Base-by-base conservation (phyloP, 2,329 filamentous ascomycete genomes). In the Diaporthe velutina region DNA sequence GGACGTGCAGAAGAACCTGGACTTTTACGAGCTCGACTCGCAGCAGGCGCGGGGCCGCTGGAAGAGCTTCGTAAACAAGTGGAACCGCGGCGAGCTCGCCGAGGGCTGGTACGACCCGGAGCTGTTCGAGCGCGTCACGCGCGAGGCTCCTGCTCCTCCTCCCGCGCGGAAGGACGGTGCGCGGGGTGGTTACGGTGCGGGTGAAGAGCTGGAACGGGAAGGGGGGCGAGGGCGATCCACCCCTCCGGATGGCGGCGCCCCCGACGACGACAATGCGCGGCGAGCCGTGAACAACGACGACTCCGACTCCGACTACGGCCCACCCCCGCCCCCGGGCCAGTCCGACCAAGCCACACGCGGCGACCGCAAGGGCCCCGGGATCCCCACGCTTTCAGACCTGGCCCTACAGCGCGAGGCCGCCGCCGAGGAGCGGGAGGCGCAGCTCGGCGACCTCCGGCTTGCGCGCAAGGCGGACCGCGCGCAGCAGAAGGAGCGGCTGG, bases 31-130 rank as follows among this genome's bases (percentile, higher is more conserved):
- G 13, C 86, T 98, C 78, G 89, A 91, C 73, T 92, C 95, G 77
- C 89, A 90, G n/a, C 96, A 98, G 82, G 84, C 92, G 0, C 93
- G 89, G 77, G 95, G 96, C 1, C 88, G 96, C 73, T 99, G 96
- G 95, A 98, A 98, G 88, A 96, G 95, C 82, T 99, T 98, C 80
- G 83, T 96, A 17, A 88, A 90, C 5, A 96, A 95, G 87, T 99
- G 97, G 96, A 99, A 99, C 85, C 90, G 91, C 79, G 93, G 92
- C 81, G 94, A 96, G 84, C 87, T 98, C 77, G 93, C 94, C 6
- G 93, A 96, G 83, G 95, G 95, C 61, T 99, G 96, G 96, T 99
- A 98, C 84, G 95, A 97, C 80, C 94, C 95, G 10, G 90, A 90
- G 74, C 94, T 92, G 77, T 91, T 94, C 76, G 71, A 79, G 68